phyloP scores from a whole-genome alignment of 495 filamentous ascomycete species.

The Daldinia caldariorum region DNA sequence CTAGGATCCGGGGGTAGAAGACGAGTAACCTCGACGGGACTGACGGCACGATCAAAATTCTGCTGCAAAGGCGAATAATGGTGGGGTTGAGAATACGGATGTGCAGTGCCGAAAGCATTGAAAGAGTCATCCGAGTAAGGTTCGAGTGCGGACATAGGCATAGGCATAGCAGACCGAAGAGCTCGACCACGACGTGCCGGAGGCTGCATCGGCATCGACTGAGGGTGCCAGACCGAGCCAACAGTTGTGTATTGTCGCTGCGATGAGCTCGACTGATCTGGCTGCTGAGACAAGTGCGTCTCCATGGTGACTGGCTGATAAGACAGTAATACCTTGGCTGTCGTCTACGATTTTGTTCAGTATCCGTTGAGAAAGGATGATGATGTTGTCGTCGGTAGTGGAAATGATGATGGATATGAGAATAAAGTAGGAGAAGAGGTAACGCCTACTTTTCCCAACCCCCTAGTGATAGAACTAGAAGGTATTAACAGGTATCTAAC shows the following conservation, averaged over 20 bases:
- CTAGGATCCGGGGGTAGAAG: not conserved
- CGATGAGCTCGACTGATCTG: not conserved
- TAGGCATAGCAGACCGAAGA: constrained; percentile 38
- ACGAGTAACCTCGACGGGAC: constrained; percentile 34
- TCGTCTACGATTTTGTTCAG: not conserved
- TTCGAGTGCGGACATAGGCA: constrained; percentile 2
- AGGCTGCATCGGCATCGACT: constrained; percentile 53
- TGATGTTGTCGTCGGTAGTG: constrained; percentile 8
- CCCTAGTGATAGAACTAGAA: not conserved
- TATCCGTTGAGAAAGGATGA: constrained; percentile 4
- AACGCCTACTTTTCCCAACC: not conserved
- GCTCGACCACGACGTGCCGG: constrained; percentile 57
- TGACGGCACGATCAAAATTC: constrained; percentile 58
- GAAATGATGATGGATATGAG: constrained; percentile 17
- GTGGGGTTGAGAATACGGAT: constrained; percentile 27
- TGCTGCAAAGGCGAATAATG: constrained; percentile 60
- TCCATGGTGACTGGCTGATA: constrained; percentile 25
- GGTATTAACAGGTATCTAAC: not conserved
- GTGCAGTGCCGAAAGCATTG: not conserved
- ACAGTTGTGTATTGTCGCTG: constrained; percentile 55
- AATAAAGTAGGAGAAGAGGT: constrained; percentile 11
- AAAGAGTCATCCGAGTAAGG: constrained; percentile 36
- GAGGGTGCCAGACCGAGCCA: constrained; percentile 57
- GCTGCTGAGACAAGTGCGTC: constrained; percentile 5
- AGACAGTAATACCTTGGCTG: not conserved